Conservation (phyloP, 331 rosid genomes). For the Malus hybrid region DNA sequence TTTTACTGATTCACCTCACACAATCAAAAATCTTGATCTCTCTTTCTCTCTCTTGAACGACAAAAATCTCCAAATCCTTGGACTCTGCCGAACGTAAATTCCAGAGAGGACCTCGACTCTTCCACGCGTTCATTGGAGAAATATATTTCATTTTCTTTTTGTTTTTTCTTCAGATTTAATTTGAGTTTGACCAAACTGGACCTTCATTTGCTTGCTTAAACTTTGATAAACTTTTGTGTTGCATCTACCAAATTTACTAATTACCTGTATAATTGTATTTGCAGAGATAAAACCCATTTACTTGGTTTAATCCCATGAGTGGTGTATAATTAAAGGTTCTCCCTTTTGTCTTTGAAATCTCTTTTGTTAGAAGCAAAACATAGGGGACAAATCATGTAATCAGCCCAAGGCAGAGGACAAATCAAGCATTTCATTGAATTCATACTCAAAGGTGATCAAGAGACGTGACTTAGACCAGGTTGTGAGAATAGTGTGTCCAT, state of each 20-base stretch:
- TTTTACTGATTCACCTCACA: accelerated
- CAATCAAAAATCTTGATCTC: no score
- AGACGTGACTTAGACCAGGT: no score
- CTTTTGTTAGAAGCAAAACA: background rate
- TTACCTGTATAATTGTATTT: background rate
- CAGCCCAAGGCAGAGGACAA: background rate
- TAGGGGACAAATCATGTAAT: background rate
- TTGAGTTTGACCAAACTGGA: background rate
- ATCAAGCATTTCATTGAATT: background rate
- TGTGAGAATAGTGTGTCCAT: no score
- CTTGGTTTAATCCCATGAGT: background rate
- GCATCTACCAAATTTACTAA: background rate
- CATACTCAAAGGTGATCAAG: background rate
- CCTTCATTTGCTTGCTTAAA: no score
- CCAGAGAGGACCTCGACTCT: no score
- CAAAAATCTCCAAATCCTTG: no score
- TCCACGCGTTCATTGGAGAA: no score
- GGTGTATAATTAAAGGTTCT: background rate
- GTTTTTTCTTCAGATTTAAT: background rate
- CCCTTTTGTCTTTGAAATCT: background rate
- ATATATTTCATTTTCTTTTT: background rate
- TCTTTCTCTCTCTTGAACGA: no score
- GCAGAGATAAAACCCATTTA: background rate
- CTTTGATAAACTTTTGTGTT: no score
- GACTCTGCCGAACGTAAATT: no score